Evolutionary conservation across 306 rosid species (phyloP), one percentile per base, ranked within the genome.

Genomic region (Prunus mongolica): DNA sequence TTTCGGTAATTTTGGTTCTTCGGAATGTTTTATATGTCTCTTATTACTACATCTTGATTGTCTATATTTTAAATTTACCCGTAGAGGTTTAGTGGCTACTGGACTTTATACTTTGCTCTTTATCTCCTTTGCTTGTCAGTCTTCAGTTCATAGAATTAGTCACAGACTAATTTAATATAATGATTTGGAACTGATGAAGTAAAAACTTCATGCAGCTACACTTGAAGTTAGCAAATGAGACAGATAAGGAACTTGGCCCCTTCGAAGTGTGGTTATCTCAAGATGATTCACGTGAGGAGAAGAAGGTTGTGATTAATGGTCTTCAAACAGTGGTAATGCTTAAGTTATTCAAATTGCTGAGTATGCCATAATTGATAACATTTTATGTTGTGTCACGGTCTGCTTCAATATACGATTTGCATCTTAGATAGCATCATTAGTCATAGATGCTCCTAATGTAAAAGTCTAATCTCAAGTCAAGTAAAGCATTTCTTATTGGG

Each of bases 221-320:
- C 62, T 28, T 95, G 85, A 90, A 83, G 27, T 85, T 95, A 71
- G 72, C 84, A 67, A 92, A 93, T 82, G 91, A 86, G 82, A 85
- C 95, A 54, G 98, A 92, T 52, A 84, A 83, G 82, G 95, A 84
- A 85, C 71, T 92, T 57, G 97, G 99, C 67, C 99, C 99, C 2
- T 91, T 95, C 79, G 96, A 89, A 83, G 92, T 95, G 83, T 87
- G 81, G 72, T 79, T 95, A 74, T 85, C 89, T 24, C 86, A 86
- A 67, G 85, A 81, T 70, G 87, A 78, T 74, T 85, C 85, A 57
- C 80, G 24, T 41, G 93, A 82, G 77, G 41, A 32, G 93, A 82
- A 41, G 96, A 87, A 71, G 34, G 84, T 95, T 56, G 72, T 83
- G 89, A 82, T 95, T 71, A 92, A 89, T 78, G 98, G 99, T 85